Base-by-base conservation (phyloP, 495 filamentous ascomycete species). In the Penicillium argentinense region DNA sequence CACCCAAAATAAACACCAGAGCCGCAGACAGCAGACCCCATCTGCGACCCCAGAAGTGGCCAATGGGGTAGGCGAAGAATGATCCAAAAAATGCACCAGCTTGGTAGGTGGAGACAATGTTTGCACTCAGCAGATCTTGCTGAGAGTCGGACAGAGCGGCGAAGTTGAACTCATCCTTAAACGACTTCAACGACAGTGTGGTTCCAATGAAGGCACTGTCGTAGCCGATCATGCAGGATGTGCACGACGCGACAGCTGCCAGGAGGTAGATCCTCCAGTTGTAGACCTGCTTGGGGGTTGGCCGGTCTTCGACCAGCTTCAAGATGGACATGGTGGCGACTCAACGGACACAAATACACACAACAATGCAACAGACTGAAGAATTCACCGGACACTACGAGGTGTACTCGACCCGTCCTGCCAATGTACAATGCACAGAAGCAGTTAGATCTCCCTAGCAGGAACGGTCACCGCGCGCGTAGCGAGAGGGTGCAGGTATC, bases 151-250 rank as follows among this genome's bases (percentile, higher is more conserved):
- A 44, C 63, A 83, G 74, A 16, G 62, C 45, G 9, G 57, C 55
- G 50, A 84, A 83, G 21, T 69, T 44, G 59, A 88, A 88, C 56
- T 85, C 83, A 8, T 61, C 41, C 47, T 75, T 73, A 68, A 88
- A 88, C 5, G 84, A 85, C 0, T 73, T 61, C 16, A 87, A 70
- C 9, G 82, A 75, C n/a, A 87, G 68, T 2, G 85, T 88, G 1
- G 80, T 85, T 44, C 85, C 85, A 42, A 88, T 88, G 69, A 88
- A 88, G 51, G 83, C 81, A 37, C 76, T 79, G 55, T 88, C 85
- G 50, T 87, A 88, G 14, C 86, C 85, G 55, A 86, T 87, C 81
- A 82, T 87, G 62, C 83, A 86, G 36, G 84, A 80, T 40, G 83
- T 84, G 60, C 81, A 87, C 3, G 83, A 85, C 5, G 85, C 84